Base-by-base conservation (phyloP, 306 rosid genomes). In the Dicorynia guianensis region DNA sequence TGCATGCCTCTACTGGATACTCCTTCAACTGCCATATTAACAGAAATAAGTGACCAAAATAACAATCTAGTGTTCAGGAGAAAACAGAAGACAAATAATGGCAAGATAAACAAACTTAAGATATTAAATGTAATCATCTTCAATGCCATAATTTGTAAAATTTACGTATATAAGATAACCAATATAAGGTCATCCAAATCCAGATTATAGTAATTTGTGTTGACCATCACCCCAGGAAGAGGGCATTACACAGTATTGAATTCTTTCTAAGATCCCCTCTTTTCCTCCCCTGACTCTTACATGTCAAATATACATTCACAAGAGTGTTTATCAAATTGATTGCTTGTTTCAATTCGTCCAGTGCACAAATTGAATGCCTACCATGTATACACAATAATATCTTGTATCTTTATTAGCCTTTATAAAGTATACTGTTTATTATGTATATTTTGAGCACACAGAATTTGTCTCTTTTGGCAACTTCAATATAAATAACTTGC, bases 1-100 rank as follows among this genome's bases (percentile, higher is more conserved):
- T 87, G 84, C 98, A 94, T 59, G 97, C 98, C 84, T 92, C 96
- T 74, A 88, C 95, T 17, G 96, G 98, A 77, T 87, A 94, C 65
- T 90, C 97, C 80, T 92, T 94, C 87, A 94, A 74, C 98, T 94
- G 93, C 76, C 82, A 57, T 40, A 78, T 50, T 50, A 73, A 72
- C 71, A 74, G 55, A 20, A 75, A 70, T 76, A 71, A 52, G 76
- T 53, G 55, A 36, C 35, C 57, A 4, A 75, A 64, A 54, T 67
- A 35, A 76, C 44, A 76, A 74, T 38, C 71, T 19, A 33, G 15
- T 13, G 62, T 50, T 55, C 17, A 67, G 69, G 67, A 54, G 66
- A 78, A 78, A 35, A 55, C 40, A 74, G 53, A 33, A 82, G 34
- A 57, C 44, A 57, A 48, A 12, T 2, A 44, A 55, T 53, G 58